Conservation (phyloP, 164 flowering plant species). For the Tinospora cordifolia region DNA sequence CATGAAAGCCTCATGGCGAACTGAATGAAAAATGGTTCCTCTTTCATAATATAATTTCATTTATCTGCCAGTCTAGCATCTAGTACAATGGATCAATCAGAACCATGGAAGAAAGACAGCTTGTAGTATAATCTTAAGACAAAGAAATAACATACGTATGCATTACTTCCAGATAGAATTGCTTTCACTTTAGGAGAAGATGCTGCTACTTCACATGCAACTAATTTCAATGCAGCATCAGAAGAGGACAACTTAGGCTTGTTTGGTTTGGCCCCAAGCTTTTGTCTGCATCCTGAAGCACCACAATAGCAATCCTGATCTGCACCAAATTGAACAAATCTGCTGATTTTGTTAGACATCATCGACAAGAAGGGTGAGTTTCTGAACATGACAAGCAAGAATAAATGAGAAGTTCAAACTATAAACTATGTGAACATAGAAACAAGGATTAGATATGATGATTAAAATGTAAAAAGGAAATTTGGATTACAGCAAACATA, state of each 20-base stretch:
- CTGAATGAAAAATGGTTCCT: too few relatives aligned
- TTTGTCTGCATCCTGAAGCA: conserved; percentile 66
- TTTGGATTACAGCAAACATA: not conserved
- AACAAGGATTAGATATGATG: not conserved
- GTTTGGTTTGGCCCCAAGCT: conserved; percentile 79
- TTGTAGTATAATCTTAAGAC: not conserved
- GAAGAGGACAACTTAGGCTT: conserved; percentile 65
- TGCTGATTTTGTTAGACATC: conserved; percentile 46
- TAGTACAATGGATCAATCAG: not conserved
- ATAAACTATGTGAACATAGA: not conserved
- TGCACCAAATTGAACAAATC: conserved; percentile 99
- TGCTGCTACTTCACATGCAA: conserved; percentile 55
- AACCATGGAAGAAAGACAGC: not conserved
- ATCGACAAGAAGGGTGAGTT: not conserved
- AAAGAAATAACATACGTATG: conserved; percentile 12
- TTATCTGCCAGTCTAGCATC: not conserved
- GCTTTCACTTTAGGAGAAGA: conserved; percentile 47
- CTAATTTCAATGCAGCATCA: conserved; percentile 56
- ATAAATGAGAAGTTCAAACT: too few relatives aligned
- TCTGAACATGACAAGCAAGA: not conserved
- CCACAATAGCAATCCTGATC: conserved; percentile 98
- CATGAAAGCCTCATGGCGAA: too few relatives aligned
- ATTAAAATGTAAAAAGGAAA: not conserved
- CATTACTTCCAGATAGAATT: conserved; percentile 28
- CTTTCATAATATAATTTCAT: too few relatives aligned